Percentiles rank a stretch among this genome's conserved stretches.
Evolutionary conservation across 2,329 filamentous ascomycete species (phyloP).

Genomic region (Nothophoma quercina): DNA sequence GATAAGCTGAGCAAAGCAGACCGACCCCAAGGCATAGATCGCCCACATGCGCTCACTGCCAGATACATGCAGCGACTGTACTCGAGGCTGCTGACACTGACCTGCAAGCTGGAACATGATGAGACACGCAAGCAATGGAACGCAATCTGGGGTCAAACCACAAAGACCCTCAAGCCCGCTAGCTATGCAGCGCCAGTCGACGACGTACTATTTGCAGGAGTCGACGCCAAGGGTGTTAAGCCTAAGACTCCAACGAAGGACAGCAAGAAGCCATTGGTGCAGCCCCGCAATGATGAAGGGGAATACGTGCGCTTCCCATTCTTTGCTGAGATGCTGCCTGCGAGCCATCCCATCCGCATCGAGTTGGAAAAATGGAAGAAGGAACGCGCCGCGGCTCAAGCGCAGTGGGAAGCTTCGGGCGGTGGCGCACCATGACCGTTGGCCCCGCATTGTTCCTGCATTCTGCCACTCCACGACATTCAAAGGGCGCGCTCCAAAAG

Average conservation of each 20-base stretch:
- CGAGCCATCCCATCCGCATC: conserved; percentile 26
- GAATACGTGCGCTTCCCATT: conserved; percentile 32
- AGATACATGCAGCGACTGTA: conserved; percentile 58
- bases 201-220: conserved; percentile 39
- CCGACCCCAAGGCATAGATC: conserved; percentile 27
- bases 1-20: conserved; percentile 39
- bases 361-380: conserved; percentile 30
- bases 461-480: conserved; percentile 22
- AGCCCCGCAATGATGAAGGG: conserved; percentile 27
- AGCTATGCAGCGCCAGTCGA: conserved; percentile 30
- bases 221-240: conserved; percentile 29
- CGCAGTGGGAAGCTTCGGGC: conserved; percentile 6
- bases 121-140: conserved; percentile 34
- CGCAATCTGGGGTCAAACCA: conserved; percentile 34
- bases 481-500: conserved; percentile 18
- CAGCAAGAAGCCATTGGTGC: neutral
- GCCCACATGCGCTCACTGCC: conserved; percentile 50
- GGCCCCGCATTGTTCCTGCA: conserved; percentile 13
- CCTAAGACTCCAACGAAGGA: conserved; percentile 8
- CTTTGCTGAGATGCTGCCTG: conserved; percentile 30
- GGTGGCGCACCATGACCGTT: neutral
- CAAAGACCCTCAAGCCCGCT: conserved; percentile 14
- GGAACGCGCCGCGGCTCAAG: conserved; percentile 23
- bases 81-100: conserved; percentile 50
- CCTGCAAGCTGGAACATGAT: conserved; percentile 54